Evolutionary conservation across 1,284 basidiomycete species (phyloP), one percentile per base, ranked within the genome.

Genomic region (Anthracocystis walkeri): DNA sequence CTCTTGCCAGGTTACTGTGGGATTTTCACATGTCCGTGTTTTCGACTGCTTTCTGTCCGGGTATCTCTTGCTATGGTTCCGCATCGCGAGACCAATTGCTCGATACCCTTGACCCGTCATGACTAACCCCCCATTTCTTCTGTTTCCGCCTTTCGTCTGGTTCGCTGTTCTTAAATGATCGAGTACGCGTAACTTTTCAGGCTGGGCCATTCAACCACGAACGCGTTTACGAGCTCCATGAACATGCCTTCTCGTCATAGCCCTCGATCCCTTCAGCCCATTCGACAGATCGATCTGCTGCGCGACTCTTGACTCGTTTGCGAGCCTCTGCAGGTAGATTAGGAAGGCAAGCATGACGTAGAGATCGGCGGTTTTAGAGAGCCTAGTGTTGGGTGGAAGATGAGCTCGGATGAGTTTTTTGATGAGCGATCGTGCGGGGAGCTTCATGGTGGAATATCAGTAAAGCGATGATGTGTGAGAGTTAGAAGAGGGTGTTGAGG

Each of bases 341-440:
- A 76, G 58, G 38, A 76, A 71, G 20, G 74, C 68, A 21, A 76
- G 74, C 65, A 67, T 55, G 12, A 76, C 54, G 58, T 76, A 76
- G 31, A 76, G 68, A 27, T 76, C 74, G 33, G 69, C 65, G 20
- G 65, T 63, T 25, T 76, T 76, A 27, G 68, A 71, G 29, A 76
- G 74, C 38, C 74, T 49, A 33, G 56, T 61, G 58, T 67, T 68
- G 42, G 68, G 52, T 5, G 74, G 65, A 21, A 76, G 69, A 31
- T 76, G 74, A 11, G 68, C 65, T 4, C 69, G 64, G 23, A 76
- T 49, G 50, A 71, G 74, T 25, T 58, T 71, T 42, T 76, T 76
- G 45, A 76, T 54, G 27, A 77, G 60, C 6, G 71, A 63, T 7
- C 71, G 58, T 7, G 75, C 66, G 3, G 72, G 70, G 3, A 75